Evolutionary conservation across 1,284 basidiomycete species (phyloP).

Genomic region (Moesziomyces aphidis): DNA sequence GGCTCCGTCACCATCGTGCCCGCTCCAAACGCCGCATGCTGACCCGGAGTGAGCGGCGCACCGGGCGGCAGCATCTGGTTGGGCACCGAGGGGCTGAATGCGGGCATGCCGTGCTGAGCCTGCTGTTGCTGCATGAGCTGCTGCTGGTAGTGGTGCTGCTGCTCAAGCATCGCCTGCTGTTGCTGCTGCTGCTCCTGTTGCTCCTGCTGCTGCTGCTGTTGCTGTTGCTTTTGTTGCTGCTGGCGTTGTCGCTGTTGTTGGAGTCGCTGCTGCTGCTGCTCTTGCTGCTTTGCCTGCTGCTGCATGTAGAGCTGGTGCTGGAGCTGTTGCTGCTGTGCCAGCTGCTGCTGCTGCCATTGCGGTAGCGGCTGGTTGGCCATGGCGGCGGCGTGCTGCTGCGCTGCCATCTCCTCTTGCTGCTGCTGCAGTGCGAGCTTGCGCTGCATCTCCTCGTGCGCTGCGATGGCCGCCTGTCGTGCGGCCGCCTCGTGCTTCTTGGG

Average conservation of each 20-base stretch:
- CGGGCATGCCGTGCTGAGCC: constrained; percentile 5
- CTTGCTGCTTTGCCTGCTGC: constrained; percentile 21
- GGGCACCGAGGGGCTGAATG: constrained; percentile 11
- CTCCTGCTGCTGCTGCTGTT: constrained; percentile 27
- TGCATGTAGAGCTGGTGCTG: constrained; percentile 18
- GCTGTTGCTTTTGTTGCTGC: constrained; percentile 25
- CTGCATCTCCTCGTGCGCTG: constrained; percentile 33
- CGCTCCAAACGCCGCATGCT: constrained; percentile 14
- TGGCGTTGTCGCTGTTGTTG: constrained; percentile 16
- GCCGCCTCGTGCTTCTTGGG: constrained; percentile 47
- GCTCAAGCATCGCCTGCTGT: constrained; percentile 3
- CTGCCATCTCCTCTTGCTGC: constrained; percentile 22
- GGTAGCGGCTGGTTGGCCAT: constrained; percentile 19
- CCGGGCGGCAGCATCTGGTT: constrained; percentile 27
- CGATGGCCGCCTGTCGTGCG: constrained; percentile 40
- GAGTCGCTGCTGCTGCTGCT: constrained; percentile 12
- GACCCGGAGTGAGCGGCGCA: constrained; percentile 1
- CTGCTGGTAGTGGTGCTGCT: constrained; percentile 17
- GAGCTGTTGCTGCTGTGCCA: constrained; percentile 35
- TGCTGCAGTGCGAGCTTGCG: constrained; percentile 22
- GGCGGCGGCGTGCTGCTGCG: constrained; percentile 30
- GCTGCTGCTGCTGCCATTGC: constrained; percentile 41
- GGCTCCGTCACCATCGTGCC: constrained; percentile 7
- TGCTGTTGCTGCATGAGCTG: constrained; percentile 9
- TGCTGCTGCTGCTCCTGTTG: constrained; percentile 28